These are phyloP conservation scores for Aspergillus intermedius DNA, from an alignment of 2,329 filamentous ascomycete species.

Conservation along the genomic window DNA sequence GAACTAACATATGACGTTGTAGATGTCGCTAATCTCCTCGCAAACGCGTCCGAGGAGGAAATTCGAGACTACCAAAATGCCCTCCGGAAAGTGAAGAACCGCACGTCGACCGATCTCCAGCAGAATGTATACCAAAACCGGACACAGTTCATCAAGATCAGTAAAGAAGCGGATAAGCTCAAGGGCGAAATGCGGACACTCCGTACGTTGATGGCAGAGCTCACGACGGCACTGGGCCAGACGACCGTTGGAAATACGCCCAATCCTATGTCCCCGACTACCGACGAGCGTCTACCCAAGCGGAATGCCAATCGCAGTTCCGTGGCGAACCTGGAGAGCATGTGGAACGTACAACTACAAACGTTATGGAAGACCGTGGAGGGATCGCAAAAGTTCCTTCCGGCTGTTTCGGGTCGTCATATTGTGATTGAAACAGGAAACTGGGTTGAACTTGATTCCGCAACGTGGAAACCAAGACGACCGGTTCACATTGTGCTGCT, in stretches of 20 bases:
- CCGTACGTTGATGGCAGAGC: slow-evolving; percentile 82
- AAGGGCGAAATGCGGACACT: slow-evolving; percentile 93
- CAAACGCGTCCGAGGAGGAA: slow-evolving; percentile 80
- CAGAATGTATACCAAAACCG: slow-evolving; percentile 96
- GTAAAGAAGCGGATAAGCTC: slow-evolving; percentile 95
- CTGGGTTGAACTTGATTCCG: slow-evolving; percentile 95
- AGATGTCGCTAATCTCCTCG: slow-evolving; percentile 57
- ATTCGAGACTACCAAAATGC: slow-evolving; percentile 74
- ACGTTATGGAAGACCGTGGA: slow-evolving; percentile 96
- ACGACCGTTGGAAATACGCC: slow-evolving; percentile 47
- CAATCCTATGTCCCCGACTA: slow-evolving; percentile 44
- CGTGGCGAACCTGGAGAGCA: slow-evolving; percentile 65
- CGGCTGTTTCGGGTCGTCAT: slow-evolving; percentile 82
- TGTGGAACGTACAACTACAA: slow-evolving; percentile 64
- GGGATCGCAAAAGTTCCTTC: slow-evolving; percentile 92
- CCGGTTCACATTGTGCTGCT: slow-evolving; percentile 87
- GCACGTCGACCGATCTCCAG: slow-evolving; percentile 77
- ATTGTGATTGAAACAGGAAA: slow-evolving; percentile 86
- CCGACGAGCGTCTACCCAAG: slow-evolving; percentile 45
- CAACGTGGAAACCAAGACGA: slow-evolving; percentile 87
- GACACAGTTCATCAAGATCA: slow-evolving; percentile 98
- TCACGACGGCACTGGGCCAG: slow-evolving; percentile 62
- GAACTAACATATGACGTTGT: slow-evolving; percentile 12
- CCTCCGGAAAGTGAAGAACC: slow-evolving; percentile 67
- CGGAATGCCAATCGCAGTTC: slow-evolving; percentile 78